Conservation (phyloP, 2,329 filamentous ascomycete genomes). For the Aspergillus awamori region DNA sequence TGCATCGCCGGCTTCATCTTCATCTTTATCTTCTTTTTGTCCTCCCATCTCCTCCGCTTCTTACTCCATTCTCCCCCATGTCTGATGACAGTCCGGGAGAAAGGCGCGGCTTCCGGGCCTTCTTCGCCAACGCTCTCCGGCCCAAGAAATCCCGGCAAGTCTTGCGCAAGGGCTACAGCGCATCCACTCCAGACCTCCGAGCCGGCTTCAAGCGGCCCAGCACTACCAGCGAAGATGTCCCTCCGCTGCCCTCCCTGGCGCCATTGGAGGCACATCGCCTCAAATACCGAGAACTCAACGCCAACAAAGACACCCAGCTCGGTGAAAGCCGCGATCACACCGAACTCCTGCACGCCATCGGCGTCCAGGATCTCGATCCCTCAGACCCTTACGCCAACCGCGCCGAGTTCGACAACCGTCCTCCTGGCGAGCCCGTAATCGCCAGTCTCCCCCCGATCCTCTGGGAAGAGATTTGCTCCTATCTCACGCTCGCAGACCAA, state of each 20-base stretch:
- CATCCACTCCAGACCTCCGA: slow-evolving; percentile 34
- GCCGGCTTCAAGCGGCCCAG: slow-evolving; percentile 22
- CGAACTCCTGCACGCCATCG: slow-evolving; percentile 39
- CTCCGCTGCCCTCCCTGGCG: slow-evolving; percentile 35
- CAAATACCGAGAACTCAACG: slow-evolving; percentile 35
- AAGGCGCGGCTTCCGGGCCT: slow-evolving; percentile 33
- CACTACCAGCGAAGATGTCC: slow-evolving; percentile 28
- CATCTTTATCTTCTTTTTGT: neutral
- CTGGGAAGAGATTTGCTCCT: slow-evolving; percentile 50
- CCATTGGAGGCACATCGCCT: slow-evolving; percentile 39
- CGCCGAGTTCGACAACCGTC: slow-evolving; percentile 26
- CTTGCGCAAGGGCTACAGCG: slow-evolving; percentile 35
- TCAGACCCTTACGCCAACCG: slow-evolving; percentile 18
- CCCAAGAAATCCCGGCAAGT: slow-evolving; percentile 43
- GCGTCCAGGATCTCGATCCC: slow-evolving; percentile 35
- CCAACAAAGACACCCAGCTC: slow-evolving; percentile 38
- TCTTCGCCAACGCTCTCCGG: slow-evolving; percentile 34
- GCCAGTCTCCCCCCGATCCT: slow-evolving; percentile 49
- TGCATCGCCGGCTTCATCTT: slow-evolving; percentile 2
- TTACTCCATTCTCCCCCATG: slow-evolving; percentile 24
- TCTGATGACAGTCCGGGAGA: slow-evolving; percentile 37
- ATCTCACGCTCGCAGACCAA: slow-evolving; percentile 50
- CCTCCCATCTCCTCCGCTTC: neutral
- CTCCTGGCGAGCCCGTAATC: slow-evolving; percentile 47
- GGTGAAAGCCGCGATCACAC: slow-evolving; percentile 43